Evolutionary conservation across 805 yeast genomes (phyloP).

Genomic region (Yamadazyma endophytica): DNA sequence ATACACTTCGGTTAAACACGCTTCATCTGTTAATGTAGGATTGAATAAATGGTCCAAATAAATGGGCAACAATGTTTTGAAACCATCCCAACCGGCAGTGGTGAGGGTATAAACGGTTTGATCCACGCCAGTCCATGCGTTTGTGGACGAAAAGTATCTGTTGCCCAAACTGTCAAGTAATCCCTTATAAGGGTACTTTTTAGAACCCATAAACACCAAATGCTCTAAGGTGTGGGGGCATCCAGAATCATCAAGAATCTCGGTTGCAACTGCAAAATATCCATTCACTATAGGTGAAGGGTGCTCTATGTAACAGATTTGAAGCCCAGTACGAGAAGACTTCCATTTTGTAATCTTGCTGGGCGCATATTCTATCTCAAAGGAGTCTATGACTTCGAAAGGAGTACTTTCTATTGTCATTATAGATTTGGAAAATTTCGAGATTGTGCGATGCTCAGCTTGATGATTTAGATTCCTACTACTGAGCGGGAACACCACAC

Average conservation of each 20-base stretch:
- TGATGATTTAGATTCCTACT: no score
- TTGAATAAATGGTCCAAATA: slow-evolving; percentile 82
- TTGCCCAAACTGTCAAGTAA: slow-evolving; percentile 83
- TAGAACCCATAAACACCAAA: slow-evolving; percentile 89
- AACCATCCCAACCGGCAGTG: slow-evolving; percentile 97
- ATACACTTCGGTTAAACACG: slow-evolving; percentile 90
- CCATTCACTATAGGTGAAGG: slow-evolving; percentile 89
- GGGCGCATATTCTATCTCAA: slow-evolving; percentile 74
- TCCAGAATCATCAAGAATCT: slow-evolving; percentile 81
- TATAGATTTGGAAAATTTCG: slow-evolving; percentile 1
- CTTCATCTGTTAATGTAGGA: slow-evolving; percentile 86
- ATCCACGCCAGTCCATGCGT: slow-evolving; percentile 97
- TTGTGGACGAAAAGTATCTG: slow-evolving; percentile 77
- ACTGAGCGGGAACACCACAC: no score
- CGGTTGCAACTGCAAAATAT: slow-evolving; percentile 95
- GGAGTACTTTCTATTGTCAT: no score
- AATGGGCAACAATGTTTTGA: slow-evolving; percentile 75
- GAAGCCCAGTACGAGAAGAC: slow-evolving; percentile 78
- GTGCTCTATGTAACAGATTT: slow-evolving; percentile 68
- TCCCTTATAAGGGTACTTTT: slow-evolving; percentile 87
- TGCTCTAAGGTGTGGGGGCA: slow-evolving; percentile 96
- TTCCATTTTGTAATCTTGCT: slow-evolving; percentile 69
- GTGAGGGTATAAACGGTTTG: slow-evolving; percentile 90
- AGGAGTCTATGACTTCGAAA: slow-evolving; percentile 21
- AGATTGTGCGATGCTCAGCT: no score